A percentile compares a stretch with the other conserved stretches of the same genome.
These are phyloP conservation scores for Cadophora gregata DNA, from an alignment of 2,329 filamentous ascomycete genomes.

Conservation along the genomic window DNA sequence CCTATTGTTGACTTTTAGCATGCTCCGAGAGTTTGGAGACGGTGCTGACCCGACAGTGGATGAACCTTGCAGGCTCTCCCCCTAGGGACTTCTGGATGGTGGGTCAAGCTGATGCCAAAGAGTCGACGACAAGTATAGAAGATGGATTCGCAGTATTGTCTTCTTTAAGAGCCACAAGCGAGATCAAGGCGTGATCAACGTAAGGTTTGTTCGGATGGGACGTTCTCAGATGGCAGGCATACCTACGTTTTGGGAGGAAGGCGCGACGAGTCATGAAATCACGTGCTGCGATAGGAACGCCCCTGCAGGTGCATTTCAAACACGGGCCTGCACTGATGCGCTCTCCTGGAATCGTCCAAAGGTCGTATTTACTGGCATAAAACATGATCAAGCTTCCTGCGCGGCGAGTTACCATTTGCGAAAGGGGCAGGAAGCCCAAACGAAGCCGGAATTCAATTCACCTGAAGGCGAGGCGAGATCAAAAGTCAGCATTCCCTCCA, in stretches of 20 bases:
- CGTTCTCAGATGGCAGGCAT: background rate
- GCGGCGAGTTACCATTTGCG: background rate
- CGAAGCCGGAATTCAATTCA: too few species aligned
- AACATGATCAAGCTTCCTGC: background rate
- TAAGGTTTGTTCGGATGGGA: background rate
- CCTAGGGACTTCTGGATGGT: background rate
- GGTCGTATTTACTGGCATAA: background rate
- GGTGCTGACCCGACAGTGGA: background rate
- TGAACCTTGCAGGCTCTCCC: background rate
- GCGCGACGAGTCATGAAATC: background rate
- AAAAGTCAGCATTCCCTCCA: background rate
- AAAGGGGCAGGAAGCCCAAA: background rate
- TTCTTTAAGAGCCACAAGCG: background rate
- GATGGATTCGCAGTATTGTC: background rate
- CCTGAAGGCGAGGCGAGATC: background rate
- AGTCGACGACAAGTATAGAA: background rate
- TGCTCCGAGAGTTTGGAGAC: slow-evolving; percentile 5
- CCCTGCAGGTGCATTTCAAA: background rate
- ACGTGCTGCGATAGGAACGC: background rate
- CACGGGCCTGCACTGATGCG: background rate
- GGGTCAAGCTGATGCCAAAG: background rate
- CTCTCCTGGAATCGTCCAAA: background rate
- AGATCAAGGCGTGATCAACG: background rate
- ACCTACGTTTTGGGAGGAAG: background rate
- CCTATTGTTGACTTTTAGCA: slow-evolving; percentile 2